Percentiles rank a stretch among this genome's conserved stretches.
These are phyloP conservation scores for Globisporangium cederbergense DNA, from an alignment of 352 stramenopile genomes.

Conservation along the genomic window DNA sequence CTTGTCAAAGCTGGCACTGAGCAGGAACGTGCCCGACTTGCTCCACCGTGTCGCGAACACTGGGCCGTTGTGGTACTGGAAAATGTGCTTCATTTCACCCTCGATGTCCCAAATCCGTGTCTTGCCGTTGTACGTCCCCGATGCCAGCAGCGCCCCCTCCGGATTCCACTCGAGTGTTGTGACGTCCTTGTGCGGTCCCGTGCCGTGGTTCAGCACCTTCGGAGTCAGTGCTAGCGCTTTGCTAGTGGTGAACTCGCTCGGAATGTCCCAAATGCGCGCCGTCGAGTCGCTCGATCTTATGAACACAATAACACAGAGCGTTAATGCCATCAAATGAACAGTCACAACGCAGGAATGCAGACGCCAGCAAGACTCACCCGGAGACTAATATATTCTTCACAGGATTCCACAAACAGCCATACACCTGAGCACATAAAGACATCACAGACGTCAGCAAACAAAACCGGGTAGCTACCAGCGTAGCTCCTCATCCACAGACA, in stretches of 20 bases:
- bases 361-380: constrained; percentile 31
- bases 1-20: constrained; percentile 86
- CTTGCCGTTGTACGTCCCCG: constrained; percentile 95
- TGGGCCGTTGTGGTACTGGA: constrained; percentile 81
- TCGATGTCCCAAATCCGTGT: constrained; percentile 73
- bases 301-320: background rate
- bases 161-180: constrained; percentile 97
- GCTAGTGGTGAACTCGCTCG: constrained; percentile 44
- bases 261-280: constrained; percentile 92
- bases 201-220: constrained; percentile 74
- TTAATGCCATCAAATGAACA: background rate
- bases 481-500: background rate
- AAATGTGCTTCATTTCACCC: constrained; percentile 80
- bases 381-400: constrained; percentile 94
- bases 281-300: constrained; percentile 91
- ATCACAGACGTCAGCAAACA: constrained; percentile 21
- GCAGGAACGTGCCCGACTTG: constrained; percentile 64
- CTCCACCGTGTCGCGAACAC: constrained; percentile 86
- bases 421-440: constrained; percentile 79
- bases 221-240: constrained; percentile 34
- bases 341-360: background rate
- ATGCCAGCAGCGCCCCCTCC: constrained; percentile 91
- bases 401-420: constrained; percentile 98
- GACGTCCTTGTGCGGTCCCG: constrained; percentile 95
- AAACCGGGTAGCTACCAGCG: background rate